phyloP scores from a whole-genome alignment of 176 grass and related monocot genomes.

The Triticum turgidum region DNA sequence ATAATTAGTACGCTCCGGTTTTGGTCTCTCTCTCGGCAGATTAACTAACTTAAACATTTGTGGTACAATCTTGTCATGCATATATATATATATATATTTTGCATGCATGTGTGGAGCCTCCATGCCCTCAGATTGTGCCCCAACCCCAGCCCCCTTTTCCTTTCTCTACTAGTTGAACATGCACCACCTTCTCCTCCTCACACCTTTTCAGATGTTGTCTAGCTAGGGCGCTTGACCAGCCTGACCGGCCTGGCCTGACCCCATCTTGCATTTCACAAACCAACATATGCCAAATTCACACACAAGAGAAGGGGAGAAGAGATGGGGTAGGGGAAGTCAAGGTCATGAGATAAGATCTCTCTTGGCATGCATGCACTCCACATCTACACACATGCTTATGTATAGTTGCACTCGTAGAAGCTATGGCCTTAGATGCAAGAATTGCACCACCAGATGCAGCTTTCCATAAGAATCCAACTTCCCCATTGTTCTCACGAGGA shows the following conservation, averaged over 20 bases:
- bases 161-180: slow-evolving; percentile 25
- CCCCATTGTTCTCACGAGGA: slow-evolving; percentile 31
- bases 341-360: slow-evolving; percentile 47
- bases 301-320: slow-evolving; percentile 17
- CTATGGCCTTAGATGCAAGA: slow-evolving; percentile 49
- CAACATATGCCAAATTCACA: slow-evolving; percentile 48
- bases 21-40: slow-evolving; percentile 31
- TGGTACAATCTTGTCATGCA: slow-evolving; percentile 42
- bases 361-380: background rate
- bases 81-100: background rate
- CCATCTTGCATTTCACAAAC: slow-evolving; percentile 41
- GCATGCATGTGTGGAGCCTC: slow-evolving; percentile 38
- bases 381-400: slow-evolving; percentile 20
- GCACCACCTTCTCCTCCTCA: slow-evolving; percentile 51
- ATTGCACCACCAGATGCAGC: slow-evolving; percentile 43
- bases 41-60: slow-evolving; percentile 31
- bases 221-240: slow-evolving; percentile 39
- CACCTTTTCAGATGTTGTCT: slow-evolving; percentile 82
- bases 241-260: slow-evolving; percentile 29
- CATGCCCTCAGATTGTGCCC: slow-evolving; percentile 39
- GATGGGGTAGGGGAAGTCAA: slow-evolving; percentile 42
- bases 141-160: slow-evolving; percentile 12
- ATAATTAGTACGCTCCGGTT: slow-evolving; percentile 36
- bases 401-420: slow-evolving; percentile 48
- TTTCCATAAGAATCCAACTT: slow-evolving; percentile 50